Conservation (phyloP, 2,329 filamentous ascomycete genomes). For the Stagonosporopsis vannaccii region DNA sequence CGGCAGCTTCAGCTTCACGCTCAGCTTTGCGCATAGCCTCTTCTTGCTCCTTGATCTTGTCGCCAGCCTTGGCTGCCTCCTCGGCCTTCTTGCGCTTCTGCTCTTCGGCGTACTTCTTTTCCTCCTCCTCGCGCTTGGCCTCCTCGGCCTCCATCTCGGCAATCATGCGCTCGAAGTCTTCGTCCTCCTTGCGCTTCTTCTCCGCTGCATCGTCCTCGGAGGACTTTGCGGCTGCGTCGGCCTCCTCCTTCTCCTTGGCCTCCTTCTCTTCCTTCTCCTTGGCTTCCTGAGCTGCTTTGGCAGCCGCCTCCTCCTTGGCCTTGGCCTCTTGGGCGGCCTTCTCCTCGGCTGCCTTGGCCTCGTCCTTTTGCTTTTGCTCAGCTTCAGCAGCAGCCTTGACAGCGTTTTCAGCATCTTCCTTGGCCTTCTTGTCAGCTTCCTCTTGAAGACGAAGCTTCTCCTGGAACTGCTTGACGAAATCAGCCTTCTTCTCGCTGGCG, state of each 20-base stretch:
- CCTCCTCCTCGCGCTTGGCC: slow-evolving; percentile 67
- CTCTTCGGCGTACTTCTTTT: slow-evolving; percentile 74
- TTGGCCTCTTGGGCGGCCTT: slow-evolving; percentile 53
- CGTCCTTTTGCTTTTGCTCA: slow-evolving; percentile 60
- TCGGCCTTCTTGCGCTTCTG: slow-evolving; percentile 68
- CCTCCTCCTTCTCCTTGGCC: slow-evolving; percentile 53
- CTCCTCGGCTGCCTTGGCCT: slow-evolving; percentile 49
- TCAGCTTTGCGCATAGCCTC: slow-evolving; percentile 58
- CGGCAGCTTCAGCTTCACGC: slow-evolving; percentile 58
- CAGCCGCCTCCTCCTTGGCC: slow-evolving; percentile 60
- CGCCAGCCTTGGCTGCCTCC: slow-evolving; percentile 62
- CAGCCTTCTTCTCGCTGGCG: slow-evolving; percentile 71
- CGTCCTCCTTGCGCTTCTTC: slow-evolving; percentile 49
- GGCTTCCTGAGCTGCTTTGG: slow-evolving; percentile 44
- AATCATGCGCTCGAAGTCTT: slow-evolving; percentile 66
- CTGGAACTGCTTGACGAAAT: slow-evolving; percentile 74
- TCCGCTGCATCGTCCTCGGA: slow-evolving; percentile 48
- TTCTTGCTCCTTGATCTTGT: slow-evolving; percentile 58
- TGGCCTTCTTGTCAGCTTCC: slow-evolving; percentile 66
- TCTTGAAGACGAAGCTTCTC: slow-evolving; percentile 56
- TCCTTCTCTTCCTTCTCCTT: slow-evolving; percentile 29
- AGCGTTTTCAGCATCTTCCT: slow-evolving; percentile 51
- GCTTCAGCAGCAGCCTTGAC: slow-evolving; percentile 56
- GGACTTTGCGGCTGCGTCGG: slow-evolving; percentile 50
- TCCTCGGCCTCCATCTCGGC: slow-evolving; percentile 65